Evolutionary conservation across 148 eudicot genomes (phyloP), one percentile per base, ranked within the genome.

Genomic region (Silene conica): DNA sequence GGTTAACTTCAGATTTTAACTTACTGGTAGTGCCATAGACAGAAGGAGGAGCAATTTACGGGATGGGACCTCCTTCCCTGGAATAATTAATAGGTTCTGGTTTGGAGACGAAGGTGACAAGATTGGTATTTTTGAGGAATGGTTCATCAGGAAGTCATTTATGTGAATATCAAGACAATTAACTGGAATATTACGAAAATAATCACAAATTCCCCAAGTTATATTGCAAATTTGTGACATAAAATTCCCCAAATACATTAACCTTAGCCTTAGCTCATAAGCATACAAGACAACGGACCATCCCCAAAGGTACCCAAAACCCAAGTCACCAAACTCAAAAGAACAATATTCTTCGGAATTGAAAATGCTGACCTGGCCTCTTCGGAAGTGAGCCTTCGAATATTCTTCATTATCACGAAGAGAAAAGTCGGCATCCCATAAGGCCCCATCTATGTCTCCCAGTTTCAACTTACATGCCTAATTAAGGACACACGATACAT

Each of bases 11-110:
- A 21, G 88, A 74, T 50, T 83, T 60, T 73, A 87, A 74, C 82
- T 45, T 75, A 43, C 86, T 87, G 59, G 81, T 84, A 26, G 93
- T 85, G 21, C 93, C 86, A 82, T 89, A 87, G 52, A 89, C 90
- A 10, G 61, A 69, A 46, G 75, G 48, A 18, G 90, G 93, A 56
- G 89, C 93, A 58, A 81, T 76, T 52, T 85, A 80, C 38, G 55
- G 70, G 50, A 80, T 78, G 19, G 82, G 46, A 20, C 68, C 79
- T 19, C 73, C 73, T 10, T 52, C 73, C 16, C 50, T 66, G 14
- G 83, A 74, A 67, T 82, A 83, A 72, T 87, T 89, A 28, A 89
- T 83, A 48, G 81, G 76, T 14, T 21, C 18, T 0, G 63, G 34
- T 4, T 69, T 77, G 1, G 87, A 82, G 11, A 79, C 46, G 18